Base-by-base conservation (phyloP, 495 filamentous ascomycete species). In the Rostrohypoxylon terebratum region DNA sequence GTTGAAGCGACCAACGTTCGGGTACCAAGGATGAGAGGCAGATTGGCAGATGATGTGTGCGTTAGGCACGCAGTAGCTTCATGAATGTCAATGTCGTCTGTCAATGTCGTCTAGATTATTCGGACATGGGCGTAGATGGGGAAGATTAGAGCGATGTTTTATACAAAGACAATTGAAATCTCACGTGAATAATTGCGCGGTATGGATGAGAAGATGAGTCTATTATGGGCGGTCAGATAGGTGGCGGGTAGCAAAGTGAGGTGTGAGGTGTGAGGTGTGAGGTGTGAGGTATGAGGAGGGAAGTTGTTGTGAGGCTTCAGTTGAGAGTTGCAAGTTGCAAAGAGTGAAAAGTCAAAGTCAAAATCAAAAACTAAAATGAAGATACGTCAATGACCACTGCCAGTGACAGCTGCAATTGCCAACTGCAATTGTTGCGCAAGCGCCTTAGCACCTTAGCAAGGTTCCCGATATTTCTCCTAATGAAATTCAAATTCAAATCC, bases 391-490 rank as follows among this genome's bases (percentile, higher is more conserved):
- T 4, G 38, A 3, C 14, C 4, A 4, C 11, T 10, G 38, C n/a
- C 38, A 42, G n/a, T 42, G 38, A 42, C 38, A 28, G 28, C 28
- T 28, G 28, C 28, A 28, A 28, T 5, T 28, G 28, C 28, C 28
- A 42, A 42, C 38, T n/a, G 38, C 13, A 38, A 38, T 38, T 38
- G 34, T n/a, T n/a, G n/a, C 14, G 38, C 38, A 42, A 42, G 4
- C 14, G 14, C 14, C 38, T 42, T 23, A 21, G n/a, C n/a, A n/a
- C n/a, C n/a, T n/a, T n/a, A n/a, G n/a, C n/a, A n/a, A n/a, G 65
- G 55, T 61, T 61, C 18, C 65, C 65, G 69, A 73, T 67, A 65
- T 73, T 73, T 68, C 59, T 73, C 70, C 60, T 68, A 57, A 60
- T 45, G 23, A 59, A 62, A 59, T 59, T 48, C 34, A 59, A 62